phyloP scores from a whole-genome alignment of 2,329 filamentous ascomycete species.

The Fusarium redolens region DNA sequence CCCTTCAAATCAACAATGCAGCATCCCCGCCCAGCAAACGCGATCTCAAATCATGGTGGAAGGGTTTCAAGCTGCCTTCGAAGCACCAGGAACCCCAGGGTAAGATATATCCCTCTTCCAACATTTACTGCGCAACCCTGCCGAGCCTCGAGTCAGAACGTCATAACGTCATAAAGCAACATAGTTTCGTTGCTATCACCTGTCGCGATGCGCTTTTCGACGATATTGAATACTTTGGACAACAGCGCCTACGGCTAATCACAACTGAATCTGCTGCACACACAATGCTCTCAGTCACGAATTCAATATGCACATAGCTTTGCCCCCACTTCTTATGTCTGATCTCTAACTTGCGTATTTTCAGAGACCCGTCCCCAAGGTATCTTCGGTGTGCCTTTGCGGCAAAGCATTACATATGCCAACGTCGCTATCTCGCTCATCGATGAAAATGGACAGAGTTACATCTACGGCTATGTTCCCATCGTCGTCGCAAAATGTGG shows the following conservation, averaged over 20 bases:
- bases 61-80: conserved; percentile 82
- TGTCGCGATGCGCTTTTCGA: conserved; percentile 5
- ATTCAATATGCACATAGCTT: conserved; percentile 1
- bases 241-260: background rate
- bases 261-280: background rate
- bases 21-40: conserved; percentile 83
- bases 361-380: conserved; percentile 69
- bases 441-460: conserved; percentile 91
- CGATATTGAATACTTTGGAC: background rate
- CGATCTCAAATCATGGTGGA: conserved; percentile 97
- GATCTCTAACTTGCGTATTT: conserved; percentile 36
- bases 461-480: conserved; percentile 98
- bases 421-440: conserved; percentile 98
- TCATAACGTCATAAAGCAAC: conserved; percentile 6
- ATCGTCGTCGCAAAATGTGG: conserved; percentile 99
- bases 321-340: background rate
- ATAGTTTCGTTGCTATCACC: background rate
- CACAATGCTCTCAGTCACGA: background rate
- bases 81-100: conserved; percentile 68
- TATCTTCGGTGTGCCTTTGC: conserved; percentile 94
- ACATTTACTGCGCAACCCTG: conserved; percentile 11
- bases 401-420: conserved; percentile 94
- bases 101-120: conserved; percentile 49
- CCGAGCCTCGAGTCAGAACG: conserved; percentile 1
- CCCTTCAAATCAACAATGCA: conserved; percentile 53